Conservation (phyloP, 495 filamentous ascomycete genomes). For the Podospora fimiseda region DNA sequence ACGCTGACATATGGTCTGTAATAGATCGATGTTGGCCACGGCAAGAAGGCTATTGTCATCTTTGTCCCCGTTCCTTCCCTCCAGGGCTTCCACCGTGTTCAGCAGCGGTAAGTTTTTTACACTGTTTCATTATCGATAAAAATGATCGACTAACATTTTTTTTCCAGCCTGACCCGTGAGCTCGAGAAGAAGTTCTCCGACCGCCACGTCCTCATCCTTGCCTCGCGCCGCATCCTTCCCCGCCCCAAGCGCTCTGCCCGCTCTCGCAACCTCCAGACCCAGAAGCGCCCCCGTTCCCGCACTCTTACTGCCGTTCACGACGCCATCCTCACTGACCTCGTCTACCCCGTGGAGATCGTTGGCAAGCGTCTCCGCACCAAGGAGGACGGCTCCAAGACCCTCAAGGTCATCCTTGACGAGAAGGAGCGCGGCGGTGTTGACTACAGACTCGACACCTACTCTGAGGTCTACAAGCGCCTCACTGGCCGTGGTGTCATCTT, state of each 20-base stretch:
- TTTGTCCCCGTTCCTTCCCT: slow-evolving; percentile 99
- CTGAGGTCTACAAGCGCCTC: slow-evolving; percentile 93
- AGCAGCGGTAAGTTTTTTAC: slow-evolving; percentile 77
- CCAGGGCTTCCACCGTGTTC: slow-evolving; percentile 91
- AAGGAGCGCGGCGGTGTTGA: slow-evolving; percentile 99
- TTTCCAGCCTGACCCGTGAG: slow-evolving; percentile 88
- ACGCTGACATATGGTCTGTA: slow-evolving; percentile 60
- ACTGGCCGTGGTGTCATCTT: slow-evolving; percentile 92
- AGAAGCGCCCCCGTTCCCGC: slow-evolving; percentile 96
- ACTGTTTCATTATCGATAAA: background rate
- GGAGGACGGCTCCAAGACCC: slow-evolving; percentile 93
- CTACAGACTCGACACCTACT: slow-evolving; percentile 98
- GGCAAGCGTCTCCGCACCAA: slow-evolving; percentile 95
- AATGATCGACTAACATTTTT: slow-evolving; percentile 15
- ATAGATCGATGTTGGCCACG: slow-evolving; percentile 98
- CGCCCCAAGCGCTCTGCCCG: slow-evolving; percentile 93
- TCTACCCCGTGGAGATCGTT: slow-evolving; percentile 99
- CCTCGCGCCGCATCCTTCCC: slow-evolving; percentile 96
- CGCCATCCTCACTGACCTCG: slow-evolving; percentile 88
- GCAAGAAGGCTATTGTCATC: slow-evolving; percentile 99
- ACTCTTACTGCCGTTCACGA: slow-evolving; percentile 98
- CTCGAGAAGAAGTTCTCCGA: slow-evolving; percentile 99
- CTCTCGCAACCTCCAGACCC: slow-evolving; percentile 85
- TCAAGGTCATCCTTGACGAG: slow-evolving; percentile 98
- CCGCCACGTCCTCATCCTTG: slow-evolving; percentile 98